Evolutionary conservation across 2,329 filamentous ascomycete species (phyloP).

Genomic region (Penicillium sp.): DNA sequence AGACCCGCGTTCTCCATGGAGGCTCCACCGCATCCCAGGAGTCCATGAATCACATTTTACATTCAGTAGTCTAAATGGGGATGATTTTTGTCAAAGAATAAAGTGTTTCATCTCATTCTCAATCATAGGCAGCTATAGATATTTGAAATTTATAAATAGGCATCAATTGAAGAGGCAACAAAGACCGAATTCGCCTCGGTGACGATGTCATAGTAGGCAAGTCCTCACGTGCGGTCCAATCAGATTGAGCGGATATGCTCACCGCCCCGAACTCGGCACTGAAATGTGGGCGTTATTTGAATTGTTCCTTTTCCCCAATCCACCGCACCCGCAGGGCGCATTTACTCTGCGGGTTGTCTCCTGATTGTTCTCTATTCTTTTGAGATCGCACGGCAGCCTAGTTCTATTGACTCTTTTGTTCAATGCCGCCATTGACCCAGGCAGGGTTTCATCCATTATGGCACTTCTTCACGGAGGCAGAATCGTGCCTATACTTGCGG

Average conservation of each 20-base stretch:
- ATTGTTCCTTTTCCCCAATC: constrained; percentile 22
- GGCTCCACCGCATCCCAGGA: constrained; percentile 19
- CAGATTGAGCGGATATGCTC: constrained; percentile 5
- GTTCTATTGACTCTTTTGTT: constrained; percentile 4
- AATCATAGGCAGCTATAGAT: not conserved
- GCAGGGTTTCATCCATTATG: constrained; percentile 34
- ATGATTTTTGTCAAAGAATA: no score
- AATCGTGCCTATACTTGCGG: constrained; percentile 41
- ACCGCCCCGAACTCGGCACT: constrained; percentile 19
- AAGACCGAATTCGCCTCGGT: not conserved
- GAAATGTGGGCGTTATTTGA: constrained; percentile 10
- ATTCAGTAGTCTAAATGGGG: no score
- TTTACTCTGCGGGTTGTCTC: constrained; percentile 22
- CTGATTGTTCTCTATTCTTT: not conserved
- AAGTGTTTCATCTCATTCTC: no score
- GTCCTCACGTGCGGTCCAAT: constrained; percentile 18
- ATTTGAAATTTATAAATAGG: not conserved
- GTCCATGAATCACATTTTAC: constrained; percentile 20
- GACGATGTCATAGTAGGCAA: constrained; percentile 22
- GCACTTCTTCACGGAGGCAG: constrained; percentile 37
- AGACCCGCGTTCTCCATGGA: constrained; percentile 18
- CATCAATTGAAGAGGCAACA: not conserved
- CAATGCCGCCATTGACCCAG: constrained; percentile 35
- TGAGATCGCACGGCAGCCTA: not conserved
- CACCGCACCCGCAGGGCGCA: constrained; percentile 24